Base-by-base conservation (phyloP, 768 basidiomycete genomes). In the Ramaria sp. region DNA sequence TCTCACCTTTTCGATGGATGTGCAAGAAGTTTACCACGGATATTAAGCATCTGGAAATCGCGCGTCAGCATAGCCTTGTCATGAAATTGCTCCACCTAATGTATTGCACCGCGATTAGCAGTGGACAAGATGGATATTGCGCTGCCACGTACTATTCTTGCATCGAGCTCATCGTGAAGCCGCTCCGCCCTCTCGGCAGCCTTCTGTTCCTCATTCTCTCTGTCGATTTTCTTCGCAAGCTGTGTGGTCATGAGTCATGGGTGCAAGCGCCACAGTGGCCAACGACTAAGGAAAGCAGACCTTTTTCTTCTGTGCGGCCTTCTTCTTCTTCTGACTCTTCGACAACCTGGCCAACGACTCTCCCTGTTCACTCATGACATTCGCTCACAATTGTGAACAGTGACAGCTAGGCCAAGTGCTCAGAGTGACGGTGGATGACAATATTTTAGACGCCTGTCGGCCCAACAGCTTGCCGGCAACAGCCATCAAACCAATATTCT, bases 41-140 rank as follows among this genome's bases (percentile, higher is more conserved):
- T 55, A 34, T 55, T 55, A 1, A 55, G 42, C 53, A 55, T 55
- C 44, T 55, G 53, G 42, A 55, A 55, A 45, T 55, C 44, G 28
- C 28, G 18, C 16, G 53, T 30, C 3, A 15, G 24, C 53, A 55
- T 55, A 16, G 53, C 53, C 28, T 44, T 32, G 43, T 55, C 53
- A n/a, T 55, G 24, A 24, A 45, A 48, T 24, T 32, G 25, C 22
- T 55, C 53, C 5, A 55, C 25, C 53, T 47, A 20, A 27, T 10
- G 43, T 22, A 24, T 30, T 1, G 16, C 6, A 13, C 3, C 1
- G 1, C 13, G 3, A 18, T 50, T 16, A 37, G 48, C 24, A 13
- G 8, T 20, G 13, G 32, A 37, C 15, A n/a, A 47, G 2, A 25
- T 22, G 16, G 8, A 18, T 5, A 6, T 34, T 3, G 48, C 30